These are phyloP conservation scores for Triangularia verruculosa DNA, from an alignment of 2,329 filamentous ascomycete species.

Conservation along the genomic window DNA sequence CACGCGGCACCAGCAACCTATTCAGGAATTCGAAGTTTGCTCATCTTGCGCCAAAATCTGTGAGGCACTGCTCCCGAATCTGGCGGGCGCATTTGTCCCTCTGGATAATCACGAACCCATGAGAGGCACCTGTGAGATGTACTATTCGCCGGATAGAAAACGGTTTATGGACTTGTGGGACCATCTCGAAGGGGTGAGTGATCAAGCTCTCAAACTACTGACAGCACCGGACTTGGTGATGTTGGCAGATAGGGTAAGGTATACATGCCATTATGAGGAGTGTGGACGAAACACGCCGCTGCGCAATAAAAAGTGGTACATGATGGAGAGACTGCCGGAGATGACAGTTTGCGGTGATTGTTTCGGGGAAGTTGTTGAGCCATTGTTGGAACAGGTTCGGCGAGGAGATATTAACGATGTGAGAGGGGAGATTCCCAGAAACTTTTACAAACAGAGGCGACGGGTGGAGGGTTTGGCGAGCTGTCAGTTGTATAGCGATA, in stretches of 20 bases:
- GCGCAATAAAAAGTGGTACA: slow-evolving; percentile 69
- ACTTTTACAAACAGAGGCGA: slow-evolving; percentile 62
- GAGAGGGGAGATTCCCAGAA: slow-evolving; percentile 54
- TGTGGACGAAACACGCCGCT: slow-evolving; percentile 65
- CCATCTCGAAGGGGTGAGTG: slow-evolving; percentile 55
- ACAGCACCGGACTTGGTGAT: slow-evolving; percentile 54
- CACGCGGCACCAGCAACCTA: slow-evolving; percentile 49
- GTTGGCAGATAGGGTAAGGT: slow-evolving; percentile 62
- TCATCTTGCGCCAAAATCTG: slow-evolving; percentile 69
- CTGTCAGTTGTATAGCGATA: slow-evolving; percentile 77
- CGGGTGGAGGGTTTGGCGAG: slow-evolving; percentile 48
- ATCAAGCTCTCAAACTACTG: slow-evolving; percentile 45
- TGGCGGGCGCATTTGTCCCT: slow-evolving; percentile 64
- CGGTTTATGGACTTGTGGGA: slow-evolving; percentile 61
- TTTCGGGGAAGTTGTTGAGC: slow-evolving; percentile 75
- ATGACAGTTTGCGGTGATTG: slow-evolving; percentile 87
- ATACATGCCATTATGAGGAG: slow-evolving; percentile 56
- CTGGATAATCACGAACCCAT: slow-evolving; percentile 45
- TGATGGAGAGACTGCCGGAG: slow-evolving; percentile 69
- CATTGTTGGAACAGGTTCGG: slow-evolving; percentile 51
- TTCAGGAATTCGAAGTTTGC: slow-evolving; percentile 74
- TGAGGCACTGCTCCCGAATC: slow-evolving; percentile 68
- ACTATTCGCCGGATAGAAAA: slow-evolving; percentile 51
- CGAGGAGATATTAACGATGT: slow-evolving; percentile 42
- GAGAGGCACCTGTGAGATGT: slow-evolving; percentile 66